Conservation (phyloP, 257 asterid genomes). For the Solanum clarkiae region DNA sequence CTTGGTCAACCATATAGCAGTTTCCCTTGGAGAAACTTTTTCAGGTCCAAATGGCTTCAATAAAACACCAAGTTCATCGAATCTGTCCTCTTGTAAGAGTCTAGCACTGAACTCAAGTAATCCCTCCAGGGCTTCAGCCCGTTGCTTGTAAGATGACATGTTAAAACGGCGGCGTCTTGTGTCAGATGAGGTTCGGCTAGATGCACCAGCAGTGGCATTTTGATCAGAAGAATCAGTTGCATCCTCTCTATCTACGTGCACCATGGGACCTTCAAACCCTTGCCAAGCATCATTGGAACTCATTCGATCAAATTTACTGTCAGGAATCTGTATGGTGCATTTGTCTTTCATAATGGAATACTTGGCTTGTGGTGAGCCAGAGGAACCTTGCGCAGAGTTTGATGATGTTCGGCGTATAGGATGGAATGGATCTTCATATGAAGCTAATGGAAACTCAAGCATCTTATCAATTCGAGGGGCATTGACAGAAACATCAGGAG, state of each 20-base stretch:
- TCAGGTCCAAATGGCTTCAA: conserved; percentile 80
- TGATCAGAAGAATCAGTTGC: conserved; percentile 68
- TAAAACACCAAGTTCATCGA: conserved; percentile 75
- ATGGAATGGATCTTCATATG: conserved; percentile 34
- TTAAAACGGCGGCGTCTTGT: conserved; percentile 52
- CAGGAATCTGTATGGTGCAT: conserved; percentile 56
- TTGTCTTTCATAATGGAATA: conserved; percentile 68
- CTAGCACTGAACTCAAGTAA: conserved; percentile 86
- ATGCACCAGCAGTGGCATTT: conserved; percentile 85
- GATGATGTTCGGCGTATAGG: conserved; percentile 31
- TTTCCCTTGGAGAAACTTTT: conserved; percentile 89
- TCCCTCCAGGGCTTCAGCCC: conserved; percentile 92
- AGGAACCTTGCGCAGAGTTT: conserved; percentile 47
- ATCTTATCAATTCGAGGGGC: conserved; percentile 77
- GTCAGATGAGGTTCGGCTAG: conserved; percentile 80
- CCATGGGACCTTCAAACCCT: conserved; percentile 28
- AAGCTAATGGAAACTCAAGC: conserved; percentile 59
- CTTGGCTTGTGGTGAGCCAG: conserved; percentile 50
- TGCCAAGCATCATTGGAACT: conserved; percentile 45
- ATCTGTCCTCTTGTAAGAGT: conserved; percentile 60
- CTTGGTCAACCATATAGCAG: conserved; percentile 88
- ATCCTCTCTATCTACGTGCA: conserved; percentile 25
- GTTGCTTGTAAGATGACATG: conserved; percentile 69
- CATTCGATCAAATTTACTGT: conserved; percentile 28
- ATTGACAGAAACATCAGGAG: conserved; percentile 69